phyloP scores from a whole-genome alignment of 2,329 filamentous ascomycete genomes.

The Coniochaeta pulveracea region DNA sequence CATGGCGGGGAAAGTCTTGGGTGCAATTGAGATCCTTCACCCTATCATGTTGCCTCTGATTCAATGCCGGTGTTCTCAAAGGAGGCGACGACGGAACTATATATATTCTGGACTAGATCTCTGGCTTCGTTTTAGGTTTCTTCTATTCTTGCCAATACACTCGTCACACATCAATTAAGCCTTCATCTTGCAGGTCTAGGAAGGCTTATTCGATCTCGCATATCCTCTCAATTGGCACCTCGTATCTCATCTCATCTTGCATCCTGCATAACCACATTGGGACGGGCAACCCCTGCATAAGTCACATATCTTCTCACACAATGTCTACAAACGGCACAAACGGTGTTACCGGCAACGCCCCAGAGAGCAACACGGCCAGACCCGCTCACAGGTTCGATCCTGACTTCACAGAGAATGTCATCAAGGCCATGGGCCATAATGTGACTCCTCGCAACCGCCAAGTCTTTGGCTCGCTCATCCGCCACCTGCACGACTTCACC shows the following conservation, averaged over 20 bases:
- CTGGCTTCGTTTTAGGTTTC: constrained; percentile 5
- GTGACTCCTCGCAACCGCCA: constrained; percentile 56
- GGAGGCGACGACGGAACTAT: too few species aligned
- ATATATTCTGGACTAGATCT: too few species aligned
- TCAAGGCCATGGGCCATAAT: constrained; percentile 63
- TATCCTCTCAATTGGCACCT: constrained; percentile 5
- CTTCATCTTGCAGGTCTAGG: not conserved
- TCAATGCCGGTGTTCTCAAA: constrained; percentile 4
- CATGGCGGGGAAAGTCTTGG: constrained; percentile 13
- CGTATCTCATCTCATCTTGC: not conserved
- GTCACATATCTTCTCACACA: not conserved
- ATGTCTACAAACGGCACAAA: constrained; percentile 15
- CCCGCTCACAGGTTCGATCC: constrained; percentile 51
- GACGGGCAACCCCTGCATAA: not conserved
- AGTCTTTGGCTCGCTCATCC: constrained; percentile 57
- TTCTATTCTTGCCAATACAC: too few species aligned
- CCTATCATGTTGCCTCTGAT: constrained; percentile 12
- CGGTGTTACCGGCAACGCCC: constrained; percentile 9
- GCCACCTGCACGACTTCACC: constrained; percentile 71
- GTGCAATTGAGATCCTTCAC: constrained; percentile 4
- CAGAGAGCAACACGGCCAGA: constrained; percentile 15
- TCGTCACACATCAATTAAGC: not conserved
- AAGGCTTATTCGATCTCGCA: constrained; percentile 1
- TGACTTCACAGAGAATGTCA: constrained; percentile 62
- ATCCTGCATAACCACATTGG: not conserved